phyloP scores from a whole-genome alignment of 768 basidiomycete species.

The Suillus weaverae region DNA sequence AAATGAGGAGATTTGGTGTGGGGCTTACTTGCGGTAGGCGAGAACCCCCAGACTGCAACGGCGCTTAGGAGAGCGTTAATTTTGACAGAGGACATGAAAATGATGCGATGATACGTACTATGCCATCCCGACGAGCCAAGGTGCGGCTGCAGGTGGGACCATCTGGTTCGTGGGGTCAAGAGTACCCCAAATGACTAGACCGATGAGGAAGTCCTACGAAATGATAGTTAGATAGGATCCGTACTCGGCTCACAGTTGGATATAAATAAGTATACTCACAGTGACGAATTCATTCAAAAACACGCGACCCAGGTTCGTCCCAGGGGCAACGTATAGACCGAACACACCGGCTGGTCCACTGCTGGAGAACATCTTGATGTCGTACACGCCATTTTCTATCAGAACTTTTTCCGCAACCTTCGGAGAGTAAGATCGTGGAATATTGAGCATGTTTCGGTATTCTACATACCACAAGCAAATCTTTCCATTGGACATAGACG shows the following conservation, averaged over 20 bases:
- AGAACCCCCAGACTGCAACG: slow-evolving; percentile 60
- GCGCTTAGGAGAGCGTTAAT: slow-evolving; percentile 36
- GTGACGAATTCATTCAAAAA: slow-evolving; percentile 42
- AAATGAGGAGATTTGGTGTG: slow-evolving; percentile 11
- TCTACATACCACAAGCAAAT: slow-evolving; percentile 42
- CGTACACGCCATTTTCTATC: slow-evolving; percentile 25
- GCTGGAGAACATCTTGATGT: slow-evolving; percentile 35
- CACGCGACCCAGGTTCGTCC: slow-evolving; percentile 29
- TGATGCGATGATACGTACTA: slow-evolving; percentile 49
- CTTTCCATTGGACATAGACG: slow-evolving; percentile 63
- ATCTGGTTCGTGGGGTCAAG: slow-evolving; percentile 61
- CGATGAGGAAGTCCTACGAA: slow-evolving; percentile 46
- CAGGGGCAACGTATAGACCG: slow-evolving; percentile 36
- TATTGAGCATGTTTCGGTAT: slow-evolving; percentile 22
- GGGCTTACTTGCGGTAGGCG: slow-evolving; percentile 44
- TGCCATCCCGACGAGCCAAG: slow-evolving; percentile 54
- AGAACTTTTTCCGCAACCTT: slow-evolving; percentile 33
- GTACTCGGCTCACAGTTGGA: background rate
- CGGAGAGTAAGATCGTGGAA: slow-evolving; percentile 26
- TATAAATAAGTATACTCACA: slow-evolving; percentile 22
- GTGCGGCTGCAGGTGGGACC: slow-evolving; percentile 51
- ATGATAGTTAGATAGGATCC: background rate
- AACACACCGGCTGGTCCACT: slow-evolving; percentile 40
- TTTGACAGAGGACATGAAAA: background rate
- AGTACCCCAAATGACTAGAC: slow-evolving; percentile 50